These are phyloP conservation scores for Silene noctiflora DNA, from an alignment of 179 eudicot genomes.

Conservation along the genomic window DNA sequence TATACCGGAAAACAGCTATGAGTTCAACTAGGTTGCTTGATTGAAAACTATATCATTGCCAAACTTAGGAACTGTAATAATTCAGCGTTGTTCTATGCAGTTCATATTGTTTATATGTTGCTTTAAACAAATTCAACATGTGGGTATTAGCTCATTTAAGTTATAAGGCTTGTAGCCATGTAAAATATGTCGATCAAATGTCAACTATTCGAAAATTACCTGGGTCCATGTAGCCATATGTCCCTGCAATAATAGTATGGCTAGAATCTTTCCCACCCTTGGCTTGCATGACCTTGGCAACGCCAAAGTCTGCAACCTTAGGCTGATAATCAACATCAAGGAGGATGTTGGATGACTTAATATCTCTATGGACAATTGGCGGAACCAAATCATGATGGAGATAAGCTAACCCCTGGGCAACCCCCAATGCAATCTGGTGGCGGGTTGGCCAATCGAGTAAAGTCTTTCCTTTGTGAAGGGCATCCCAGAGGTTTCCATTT, in stretches of 20 bases:
- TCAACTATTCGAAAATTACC: constrained; percentile 40
- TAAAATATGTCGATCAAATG: constrained; percentile 6
- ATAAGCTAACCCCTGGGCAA: constrained; percentile 85
- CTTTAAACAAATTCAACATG: background rate
- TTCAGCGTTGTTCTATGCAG: too few species aligned
- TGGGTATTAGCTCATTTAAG: background rate
- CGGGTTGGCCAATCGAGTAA: constrained; percentile 75
- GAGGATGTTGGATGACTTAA: constrained; percentile 80
- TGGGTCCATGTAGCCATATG: constrained; percentile 89
- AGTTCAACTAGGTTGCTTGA: too few species aligned
- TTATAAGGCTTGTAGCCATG: background rate
- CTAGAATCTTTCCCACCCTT: constrained; percentile 63
- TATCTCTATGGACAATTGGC: constrained; percentile 77
- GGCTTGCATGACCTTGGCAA: constrained; percentile 80
- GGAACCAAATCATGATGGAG: constrained; percentile 79
- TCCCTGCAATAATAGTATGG: constrained; percentile 72
- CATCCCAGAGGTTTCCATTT: constrained; percentile 91
- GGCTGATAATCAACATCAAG: constrained; percentile 68
- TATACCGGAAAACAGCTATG: background rate
- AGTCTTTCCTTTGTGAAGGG: constrained; percentile 65
- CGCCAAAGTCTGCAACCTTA: constrained; percentile 92
- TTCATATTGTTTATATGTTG: background rate
- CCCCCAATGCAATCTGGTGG: constrained; percentile 74
- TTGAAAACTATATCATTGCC: background rate
- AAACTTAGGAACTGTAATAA: too few species aligned